phyloP scores from a whole-genome alignment of 192 early-diverging fungal genomes.

The Rhizoclosmatium sp. region DNA sequence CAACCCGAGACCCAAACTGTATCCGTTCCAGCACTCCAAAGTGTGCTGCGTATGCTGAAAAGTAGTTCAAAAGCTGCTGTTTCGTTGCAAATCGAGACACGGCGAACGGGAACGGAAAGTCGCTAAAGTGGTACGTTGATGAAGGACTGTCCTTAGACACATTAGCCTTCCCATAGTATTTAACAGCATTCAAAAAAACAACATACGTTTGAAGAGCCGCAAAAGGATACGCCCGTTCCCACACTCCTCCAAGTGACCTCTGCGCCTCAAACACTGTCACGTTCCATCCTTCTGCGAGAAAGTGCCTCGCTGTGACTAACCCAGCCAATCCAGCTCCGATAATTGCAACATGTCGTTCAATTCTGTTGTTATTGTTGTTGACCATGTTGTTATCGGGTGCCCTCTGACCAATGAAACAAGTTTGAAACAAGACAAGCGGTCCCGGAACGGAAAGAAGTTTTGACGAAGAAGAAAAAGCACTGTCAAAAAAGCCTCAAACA shows the following conservation, averaged over 20 bases:
- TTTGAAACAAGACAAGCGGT: too few species aligned
- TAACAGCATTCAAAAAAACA: neutral
- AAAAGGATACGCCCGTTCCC: neutral
- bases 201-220: conserved; percentile 15
- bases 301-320: neutral
- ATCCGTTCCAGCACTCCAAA: neutral
- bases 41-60: conserved; percentile 10
- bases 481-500: too few species aligned
- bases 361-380: neutral
- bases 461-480: too few species aligned
- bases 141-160: conserved; percentile 6
- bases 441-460: too few species aligned
- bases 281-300: neutral
- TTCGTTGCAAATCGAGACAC: conserved; percentile 6
- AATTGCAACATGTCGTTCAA: conserved; percentile 9
- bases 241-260: neutral
- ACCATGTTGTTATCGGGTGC: too few species aligned
- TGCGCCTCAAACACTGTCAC: conserved; percentile 18
- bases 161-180: neutral
- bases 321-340: conserved; percentile 30
- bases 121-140: neutral
- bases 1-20: conserved; percentile 4
- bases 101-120: conserved; percentile 21
- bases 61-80: conserved; percentile 16
- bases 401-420: too few species aligned